Percentiles rank a stretch among this genome's conserved stretches.
These are phyloP conservation scores for Cephalotrichum gorgonifer DNA, from an alignment of 2,329 filamentous ascomycete species.

Conservation along the genomic window DNA sequence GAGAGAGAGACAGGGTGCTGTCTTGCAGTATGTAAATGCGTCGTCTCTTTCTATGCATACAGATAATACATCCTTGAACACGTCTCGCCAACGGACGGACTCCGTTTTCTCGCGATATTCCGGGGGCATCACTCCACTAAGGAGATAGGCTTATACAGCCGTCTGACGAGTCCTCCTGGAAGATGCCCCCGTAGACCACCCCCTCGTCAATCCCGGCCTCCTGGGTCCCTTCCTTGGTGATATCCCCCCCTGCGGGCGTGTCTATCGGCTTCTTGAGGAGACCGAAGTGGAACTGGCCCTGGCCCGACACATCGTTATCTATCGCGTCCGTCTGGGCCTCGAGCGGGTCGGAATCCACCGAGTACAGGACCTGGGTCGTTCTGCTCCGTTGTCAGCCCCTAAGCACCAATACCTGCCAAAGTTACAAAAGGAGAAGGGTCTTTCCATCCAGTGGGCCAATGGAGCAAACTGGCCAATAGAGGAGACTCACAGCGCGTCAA, in stretches of 20 bases:
- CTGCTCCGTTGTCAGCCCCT: slow-evolving; percentile 25
- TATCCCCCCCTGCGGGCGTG: slow-evolving; percentile 22
- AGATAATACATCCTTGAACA: no score
- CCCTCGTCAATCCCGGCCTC: slow-evolving; percentile 38
- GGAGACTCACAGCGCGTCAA: slow-evolving; percentile 36
- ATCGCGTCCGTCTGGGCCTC: slow-evolving; percentile 33
- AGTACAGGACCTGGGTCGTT: slow-evolving; percentile 48
- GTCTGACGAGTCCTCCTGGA: slow-evolving; percentile 36
- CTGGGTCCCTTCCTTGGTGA: slow-evolving; percentile 37
- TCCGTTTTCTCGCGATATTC: no score
- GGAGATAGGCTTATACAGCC: slow-evolving; percentile 25
- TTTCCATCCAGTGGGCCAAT: background rate
- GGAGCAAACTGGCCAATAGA: background rate
- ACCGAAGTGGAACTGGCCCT: slow-evolving; percentile 43
- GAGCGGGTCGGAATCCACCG: slow-evolving; percentile 32
- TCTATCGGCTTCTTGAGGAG: slow-evolving; percentile 50
- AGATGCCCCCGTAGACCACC: slow-evolving; percentile 40
- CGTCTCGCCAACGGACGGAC: no score
- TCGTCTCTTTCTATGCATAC: no score
- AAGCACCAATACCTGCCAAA: background rate
- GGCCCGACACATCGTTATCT: slow-evolving; percentile 22
- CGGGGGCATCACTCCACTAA: no score
- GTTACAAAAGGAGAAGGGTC: background rate
- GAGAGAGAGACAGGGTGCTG: background rate
- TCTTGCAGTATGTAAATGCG: no score